A percentile compares a stretch with the other conserved stretches of the same genome.
phyloP scores from a whole-genome alignment of 306 rosid genomes.

The barrel medic (Medicago truncatula) region DNA sequence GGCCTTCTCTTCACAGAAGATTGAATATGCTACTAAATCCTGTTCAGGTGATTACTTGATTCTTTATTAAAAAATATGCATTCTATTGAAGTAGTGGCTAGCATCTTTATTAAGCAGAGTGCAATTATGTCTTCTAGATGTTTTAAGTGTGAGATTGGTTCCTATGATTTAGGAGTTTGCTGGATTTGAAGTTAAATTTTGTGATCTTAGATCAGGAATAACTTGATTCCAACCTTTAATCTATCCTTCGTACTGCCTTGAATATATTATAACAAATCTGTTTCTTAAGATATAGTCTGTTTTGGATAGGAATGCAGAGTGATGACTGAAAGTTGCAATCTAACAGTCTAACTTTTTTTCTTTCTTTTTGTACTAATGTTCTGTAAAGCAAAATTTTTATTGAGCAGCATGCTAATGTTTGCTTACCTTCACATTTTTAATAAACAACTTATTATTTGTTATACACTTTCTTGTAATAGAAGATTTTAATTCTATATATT shows the following conservation, averaged over 20 bases:
- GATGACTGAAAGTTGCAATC: constrained; percentile 20
- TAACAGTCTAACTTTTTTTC: neutral
- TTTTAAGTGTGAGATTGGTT: constrained; percentile 8
- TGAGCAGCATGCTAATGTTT: constrained; percentile 24
- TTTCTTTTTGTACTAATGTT: constrained; percentile 22
- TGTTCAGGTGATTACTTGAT: constrained; percentile 61
- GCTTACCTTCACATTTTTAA: constrained; percentile 8
- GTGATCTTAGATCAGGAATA: constrained; percentile 33
- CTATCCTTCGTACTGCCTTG: constrained; percentile 24
- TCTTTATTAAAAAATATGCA: neutral
- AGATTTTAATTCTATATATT: neutral
- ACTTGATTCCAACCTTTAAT: constrained; percentile 34
- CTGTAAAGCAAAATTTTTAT: constrained; percentile 27
- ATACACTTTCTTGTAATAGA: constrained; percentile 1
- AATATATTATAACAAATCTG: constrained; percentile 8
- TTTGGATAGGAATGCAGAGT: constrained; percentile 18
- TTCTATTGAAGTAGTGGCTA: constrained; percentile 30
- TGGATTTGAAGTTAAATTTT: constrained; percentile 25
- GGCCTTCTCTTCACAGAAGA: constrained; percentile 72
- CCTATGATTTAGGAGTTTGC: constrained; percentile 32
- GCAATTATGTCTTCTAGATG: constrained; percentile 27
- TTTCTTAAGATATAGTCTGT: constrained; percentile 15
- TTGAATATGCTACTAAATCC: constrained; percentile 79
- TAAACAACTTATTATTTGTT: neutral
- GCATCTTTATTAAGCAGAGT: constrained; percentile 28